Evolutionary conservation across 768 basidiomycete species (phyloP).

Genomic region (Crassisporium funariophilum): DNA sequence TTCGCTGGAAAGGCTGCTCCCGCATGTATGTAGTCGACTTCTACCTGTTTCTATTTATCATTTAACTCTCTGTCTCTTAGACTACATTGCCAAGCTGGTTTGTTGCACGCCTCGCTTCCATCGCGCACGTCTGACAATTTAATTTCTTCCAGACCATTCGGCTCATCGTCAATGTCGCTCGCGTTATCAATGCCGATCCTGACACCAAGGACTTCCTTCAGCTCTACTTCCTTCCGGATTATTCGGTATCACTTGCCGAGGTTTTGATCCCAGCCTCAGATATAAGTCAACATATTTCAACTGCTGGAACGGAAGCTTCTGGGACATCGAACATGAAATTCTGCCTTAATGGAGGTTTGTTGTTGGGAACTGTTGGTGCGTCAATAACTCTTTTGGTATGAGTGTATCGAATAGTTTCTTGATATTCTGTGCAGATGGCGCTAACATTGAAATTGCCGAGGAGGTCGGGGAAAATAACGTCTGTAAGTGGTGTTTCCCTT

Average conservation of each 20-base stretch:
- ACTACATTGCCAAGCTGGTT: slow-evolving; percentile 91
- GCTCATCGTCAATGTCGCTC: slow-evolving; percentile 90
- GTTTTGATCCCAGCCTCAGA: slow-evolving; percentile 90
- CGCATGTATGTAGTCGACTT: slow-evolving; percentile 57
- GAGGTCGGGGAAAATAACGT: slow-evolving; percentile 93
- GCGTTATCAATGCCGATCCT: slow-evolving; percentile 78
- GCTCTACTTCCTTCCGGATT: slow-evolving; percentile 96
- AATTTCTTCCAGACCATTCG: slow-evolving; percentile 67
- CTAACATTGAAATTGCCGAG: slow-evolving; percentile 96
- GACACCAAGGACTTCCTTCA: slow-evolving; percentile 87
- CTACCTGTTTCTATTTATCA: slow-evolving; percentile 8
- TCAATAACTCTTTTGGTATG: slow-evolving; percentile 1
- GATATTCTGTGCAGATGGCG: slow-evolving; percentile 62
- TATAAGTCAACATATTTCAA: slow-evolving; percentile 95
- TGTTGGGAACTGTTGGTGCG: slow-evolving; percentile 80
- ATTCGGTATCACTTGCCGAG: slow-evolving; percentile 83
- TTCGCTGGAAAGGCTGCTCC: slow-evolving; percentile 98
- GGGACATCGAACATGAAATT: slow-evolving; percentile 90
- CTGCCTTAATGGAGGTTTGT: slow-evolving; percentile 85
- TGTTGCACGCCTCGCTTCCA: background rate
- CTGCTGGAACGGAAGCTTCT: slow-evolving; percentile 91
- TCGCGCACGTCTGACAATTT: background rate
- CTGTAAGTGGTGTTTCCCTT: slow-evolving; percentile 60
- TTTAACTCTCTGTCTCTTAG: slow-evolving; percentile 31
- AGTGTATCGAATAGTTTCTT: background rate